phyloP scores from a whole-genome alignment of 345 rosid genomes.

The Eucalyptus marginata region DNA sequence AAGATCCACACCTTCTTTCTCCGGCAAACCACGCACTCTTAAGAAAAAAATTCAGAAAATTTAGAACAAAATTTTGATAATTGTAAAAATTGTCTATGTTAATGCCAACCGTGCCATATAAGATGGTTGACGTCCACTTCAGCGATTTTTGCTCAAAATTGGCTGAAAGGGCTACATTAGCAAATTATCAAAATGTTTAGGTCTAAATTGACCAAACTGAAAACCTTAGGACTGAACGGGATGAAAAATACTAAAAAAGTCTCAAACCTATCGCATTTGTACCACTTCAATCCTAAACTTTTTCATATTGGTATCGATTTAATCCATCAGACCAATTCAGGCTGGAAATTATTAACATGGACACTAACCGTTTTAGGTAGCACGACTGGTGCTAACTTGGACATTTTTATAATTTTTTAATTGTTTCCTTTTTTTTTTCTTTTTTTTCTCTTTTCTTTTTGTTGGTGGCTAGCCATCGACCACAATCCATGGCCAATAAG shows the following conservation, averaged over 20 bases:
- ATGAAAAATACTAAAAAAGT: no score
- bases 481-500: neutral
- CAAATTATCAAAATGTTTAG: neutral
- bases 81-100: rapidly evolving
- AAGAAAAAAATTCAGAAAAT: neutral
- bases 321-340: neutral
- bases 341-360: no score
- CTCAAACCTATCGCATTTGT: no score
- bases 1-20: neutral
- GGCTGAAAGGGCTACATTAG: rapidly evolving
- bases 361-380: rapidly evolving
- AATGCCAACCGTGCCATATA: rapidly evolving
- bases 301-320: no score
- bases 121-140: rapidly evolving
- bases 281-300: rapidly evolving
- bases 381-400: neutral
- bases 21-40: neutral
- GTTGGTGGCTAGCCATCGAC: neutral
- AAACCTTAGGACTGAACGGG: neutral
- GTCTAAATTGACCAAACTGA: neutral
- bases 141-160: neutral
- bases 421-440: no score
- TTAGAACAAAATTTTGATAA: neutral
- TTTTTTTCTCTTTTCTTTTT: neutral
- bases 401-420: no score